Conservation (phyloP, 2,329 filamentous ascomycete genomes). For the Paraphoma sp. region DNA sequence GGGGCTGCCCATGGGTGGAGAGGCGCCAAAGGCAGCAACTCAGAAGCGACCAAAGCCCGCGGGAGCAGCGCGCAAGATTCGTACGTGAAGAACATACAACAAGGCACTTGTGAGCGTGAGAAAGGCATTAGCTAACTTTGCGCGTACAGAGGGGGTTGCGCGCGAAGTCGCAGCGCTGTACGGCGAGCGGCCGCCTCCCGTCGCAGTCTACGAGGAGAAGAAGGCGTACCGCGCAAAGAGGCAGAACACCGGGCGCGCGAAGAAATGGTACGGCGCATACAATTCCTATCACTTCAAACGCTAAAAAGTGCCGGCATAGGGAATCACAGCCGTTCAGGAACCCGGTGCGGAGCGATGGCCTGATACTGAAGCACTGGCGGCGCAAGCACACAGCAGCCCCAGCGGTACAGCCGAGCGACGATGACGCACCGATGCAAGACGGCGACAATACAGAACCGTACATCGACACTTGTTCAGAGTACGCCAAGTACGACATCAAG, state of each 20-base stretch:
- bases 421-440: slow-evolving; percentile 41
- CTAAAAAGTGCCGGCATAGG: slow-evolving; percentile 22
- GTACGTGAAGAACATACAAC: slow-evolving; percentile 46
- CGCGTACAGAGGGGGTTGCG: slow-evolving; percentile 44
- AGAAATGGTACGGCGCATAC: slow-evolving; percentile 41
- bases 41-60: slow-evolving; percentile 76
- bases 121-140: slow-evolving; percentile 1
- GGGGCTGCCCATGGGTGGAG: slow-evolving; percentile 69
- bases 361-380: slow-evolving; percentile 83
- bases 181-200: slow-evolving; percentile 50
- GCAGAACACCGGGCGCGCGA: slow-evolving; percentile 47
- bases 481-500: slow-evolving; percentile 87
- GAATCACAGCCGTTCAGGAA: slow-evolving; percentile 70
- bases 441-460: slow-evolving; percentile 44
- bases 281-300: neutral
- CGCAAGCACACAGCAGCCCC: slow-evolving; percentile 58
- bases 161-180: slow-evolving; percentile 51
- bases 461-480: slow-evolving; percentile 62
- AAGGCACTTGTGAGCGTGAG: neutral
- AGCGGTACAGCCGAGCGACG: slow-evolving; percentile 38
- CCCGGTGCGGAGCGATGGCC: slow-evolving; percentile 73
- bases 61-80: slow-evolving; percentile 60
- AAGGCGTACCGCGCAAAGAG: slow-evolving; percentile 49
- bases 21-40: slow-evolving; percentile 56
- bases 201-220: slow-evolving; percentile 49